A percentile compares a stretch with the other conserved stretches of the same genome.
Evolutionary conservation across 768 basidiomycete species (phyloP).

Genomic region (Suillus weaverae): DNA sequence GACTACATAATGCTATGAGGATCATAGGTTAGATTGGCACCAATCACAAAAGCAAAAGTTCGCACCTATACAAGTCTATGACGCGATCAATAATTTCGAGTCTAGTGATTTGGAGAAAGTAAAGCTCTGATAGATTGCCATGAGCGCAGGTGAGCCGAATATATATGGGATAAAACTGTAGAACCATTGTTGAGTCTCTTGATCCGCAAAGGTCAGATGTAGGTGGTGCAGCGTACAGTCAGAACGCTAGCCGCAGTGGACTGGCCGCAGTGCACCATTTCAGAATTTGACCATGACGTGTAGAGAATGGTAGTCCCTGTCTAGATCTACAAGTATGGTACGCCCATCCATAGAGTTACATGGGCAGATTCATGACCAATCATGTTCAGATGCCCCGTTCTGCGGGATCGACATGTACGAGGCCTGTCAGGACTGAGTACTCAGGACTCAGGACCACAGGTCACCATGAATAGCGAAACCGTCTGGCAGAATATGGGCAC

Average conservation of each 20-base stretch:
- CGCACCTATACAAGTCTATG: neutral
- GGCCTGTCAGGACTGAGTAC: too few species aligned
- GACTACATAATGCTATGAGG: conserved; percentile 24
- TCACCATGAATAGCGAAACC: neutral
- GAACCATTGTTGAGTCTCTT: neutral
- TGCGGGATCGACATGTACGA: too few species aligned
- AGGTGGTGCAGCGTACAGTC: neutral
- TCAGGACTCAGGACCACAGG: too few species aligned
- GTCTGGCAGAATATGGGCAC: neutral
- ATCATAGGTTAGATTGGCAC: neutral
- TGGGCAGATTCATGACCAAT: too few species aligned
- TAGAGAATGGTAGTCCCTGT: neutral
- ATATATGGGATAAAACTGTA: neutral
- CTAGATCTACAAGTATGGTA: neutral
- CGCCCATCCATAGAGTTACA: neutral
- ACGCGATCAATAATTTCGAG: neutral
- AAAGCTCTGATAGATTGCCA: neutral
- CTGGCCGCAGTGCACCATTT: neutral
- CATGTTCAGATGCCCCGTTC: too few species aligned
- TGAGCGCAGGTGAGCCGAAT: neutral
- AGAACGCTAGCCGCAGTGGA: neutral
- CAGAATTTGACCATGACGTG: neutral
- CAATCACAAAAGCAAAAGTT: neutral
- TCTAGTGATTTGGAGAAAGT: neutral
- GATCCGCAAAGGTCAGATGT: neutral